phyloP scores from a whole-genome alignment of 2,329 filamentous ascomycete species.

The Stemphylium lycopersici region DNA sequence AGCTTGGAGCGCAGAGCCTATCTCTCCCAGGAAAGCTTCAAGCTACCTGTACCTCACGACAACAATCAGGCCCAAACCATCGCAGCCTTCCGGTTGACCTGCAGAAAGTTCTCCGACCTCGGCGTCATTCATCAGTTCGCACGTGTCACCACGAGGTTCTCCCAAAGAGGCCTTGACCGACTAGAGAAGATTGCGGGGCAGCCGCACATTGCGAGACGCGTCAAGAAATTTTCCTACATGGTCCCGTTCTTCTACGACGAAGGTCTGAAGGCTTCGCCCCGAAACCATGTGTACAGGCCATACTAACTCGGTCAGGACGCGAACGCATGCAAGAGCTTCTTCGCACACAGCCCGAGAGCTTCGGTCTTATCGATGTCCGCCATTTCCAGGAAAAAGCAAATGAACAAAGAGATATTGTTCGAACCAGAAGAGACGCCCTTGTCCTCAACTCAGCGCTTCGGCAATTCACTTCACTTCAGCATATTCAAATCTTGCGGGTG shows the following conservation, averaged over 20 bases:
- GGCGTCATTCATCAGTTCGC: slow-evolving; percentile 60
- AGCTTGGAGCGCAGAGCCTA: slow-evolving; percentile 58
- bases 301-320: slow-evolving; percentile 43
- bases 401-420: slow-evolving; percentile 60
- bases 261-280: slow-evolving; percentile 44
- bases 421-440: slow-evolving; percentile 57
- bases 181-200: slow-evolving; percentile 58
- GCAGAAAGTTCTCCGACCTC: slow-evolving; percentile 48
- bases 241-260: slow-evolving; percentile 64
- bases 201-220: slow-evolving; percentile 58
- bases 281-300: neutral
- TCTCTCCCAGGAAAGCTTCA: slow-evolving; percentile 60
- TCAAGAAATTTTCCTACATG: slow-evolving; percentile 66
- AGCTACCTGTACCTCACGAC: slow-evolving; percentile 50
- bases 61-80: slow-evolving; percentile 53
- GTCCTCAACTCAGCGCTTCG: slow-evolving; percentile 61
- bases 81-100: slow-evolving; percentile 54
- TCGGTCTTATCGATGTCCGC: slow-evolving; percentile 48
- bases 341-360: slow-evolving; percentile 43
- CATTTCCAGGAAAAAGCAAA: slow-evolving; percentile 54
- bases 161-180: slow-evolving; percentile 55
- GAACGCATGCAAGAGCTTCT: slow-evolving; percentile 51
- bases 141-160: slow-evolving; percentile 59
- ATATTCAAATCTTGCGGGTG: slow-evolving; percentile 68
- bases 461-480: slow-evolving; percentile 65